phyloP scores from a whole-genome alignment of 2,329 filamentous ascomycete species.

The Calonectria pteridis region DNA sequence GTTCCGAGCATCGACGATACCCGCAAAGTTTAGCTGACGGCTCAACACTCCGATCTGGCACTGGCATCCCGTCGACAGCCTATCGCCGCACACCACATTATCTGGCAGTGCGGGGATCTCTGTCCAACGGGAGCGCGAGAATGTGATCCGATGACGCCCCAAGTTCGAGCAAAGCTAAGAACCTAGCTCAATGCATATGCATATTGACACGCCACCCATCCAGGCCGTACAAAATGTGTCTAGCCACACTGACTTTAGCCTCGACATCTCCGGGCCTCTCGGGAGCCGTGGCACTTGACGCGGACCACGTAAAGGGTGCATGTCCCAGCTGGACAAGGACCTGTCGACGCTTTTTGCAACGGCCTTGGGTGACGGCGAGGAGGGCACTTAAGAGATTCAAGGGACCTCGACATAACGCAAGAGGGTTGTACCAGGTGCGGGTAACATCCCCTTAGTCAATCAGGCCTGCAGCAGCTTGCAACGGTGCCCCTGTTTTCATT shows the following conservation, averaged over 20 bases:
- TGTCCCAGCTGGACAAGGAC: neutral
- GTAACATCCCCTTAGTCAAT: neutral
- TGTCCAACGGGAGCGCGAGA: neutral
- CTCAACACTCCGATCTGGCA: constrained; percentile 5
- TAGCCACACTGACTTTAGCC: neutral
- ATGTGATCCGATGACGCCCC: neutral
- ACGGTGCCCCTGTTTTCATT: constrained; percentile 2
- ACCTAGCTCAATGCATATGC: constrained; percentile 15
- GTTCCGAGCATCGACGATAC: neutral
- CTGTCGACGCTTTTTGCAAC: neutral
- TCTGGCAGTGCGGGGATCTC: neutral
- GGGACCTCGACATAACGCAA: neutral
- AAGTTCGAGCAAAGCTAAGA: constrained; percentile 1
- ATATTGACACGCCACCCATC: constrained; percentile 3
- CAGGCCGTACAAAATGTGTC: neutral
- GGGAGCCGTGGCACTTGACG: neutral
- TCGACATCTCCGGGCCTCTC: neutral
- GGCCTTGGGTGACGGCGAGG: neutral
- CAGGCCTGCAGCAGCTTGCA: neutral
- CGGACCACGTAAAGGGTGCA: neutral
- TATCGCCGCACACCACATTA: constrained; percentile 18
- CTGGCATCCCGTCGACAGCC: neutral
- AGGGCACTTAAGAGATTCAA: neutral
- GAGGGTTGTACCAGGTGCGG: constrained; percentile 10
- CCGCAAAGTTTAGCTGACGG: neutral